Conservation (phyloP, 2,329 filamentous ascomycete species). For the Cladosporium sp. region DNA sequence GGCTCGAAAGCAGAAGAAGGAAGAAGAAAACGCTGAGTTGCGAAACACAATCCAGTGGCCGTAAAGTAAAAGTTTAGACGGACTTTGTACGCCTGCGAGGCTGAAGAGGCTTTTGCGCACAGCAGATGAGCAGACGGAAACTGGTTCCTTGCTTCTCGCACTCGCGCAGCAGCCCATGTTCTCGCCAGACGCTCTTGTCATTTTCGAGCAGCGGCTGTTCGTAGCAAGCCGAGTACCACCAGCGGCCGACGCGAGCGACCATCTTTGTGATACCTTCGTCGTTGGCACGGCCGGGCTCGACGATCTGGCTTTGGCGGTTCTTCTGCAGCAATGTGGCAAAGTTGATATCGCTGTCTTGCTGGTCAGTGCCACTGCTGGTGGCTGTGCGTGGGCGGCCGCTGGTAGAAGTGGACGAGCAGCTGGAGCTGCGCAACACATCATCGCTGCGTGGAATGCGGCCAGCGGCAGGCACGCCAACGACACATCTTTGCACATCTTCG, state of each 20-base stretch:
- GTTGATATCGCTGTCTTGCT: constrained; percentile 25
- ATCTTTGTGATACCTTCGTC: constrained; percentile 90
- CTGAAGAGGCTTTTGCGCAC: constrained; percentile 74
- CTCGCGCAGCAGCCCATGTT: constrained; percentile 74
- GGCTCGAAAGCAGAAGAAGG: neutral
- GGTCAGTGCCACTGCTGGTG: constrained; percentile 20
- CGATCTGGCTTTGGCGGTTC: constrained; percentile 44
- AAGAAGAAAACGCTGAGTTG: neutral
- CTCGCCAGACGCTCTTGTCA: constrained; percentile 73
- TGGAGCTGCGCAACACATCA: constrained; percentile 36
- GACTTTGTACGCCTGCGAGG: constrained; percentile 52
- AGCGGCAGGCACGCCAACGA: constrained; percentile 74
- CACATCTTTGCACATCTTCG: constrained; percentile 70
- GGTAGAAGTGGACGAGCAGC: constrained; percentile 24
- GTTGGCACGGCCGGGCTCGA: constrained; percentile 44
- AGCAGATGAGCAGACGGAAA: constrained; percentile 87
- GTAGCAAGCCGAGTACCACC: constrained; percentile 96
- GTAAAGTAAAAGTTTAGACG: constrained; percentile 32
- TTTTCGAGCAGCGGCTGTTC: constrained; percentile 58
- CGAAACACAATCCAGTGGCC: neutral
- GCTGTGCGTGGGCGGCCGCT: constrained; percentile 11
- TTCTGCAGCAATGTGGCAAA: constrained; percentile 44
- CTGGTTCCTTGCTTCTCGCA: constrained; percentile 85
- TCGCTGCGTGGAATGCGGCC: constrained; percentile 47
- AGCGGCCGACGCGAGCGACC: constrained; percentile 86